A percentile compares a stretch with the other conserved stretches of the same genome.
phyloP scores from a whole-genome alignment of 1,284 basidiomycete species.

The Uromyces viciae-fabae region DNA sequence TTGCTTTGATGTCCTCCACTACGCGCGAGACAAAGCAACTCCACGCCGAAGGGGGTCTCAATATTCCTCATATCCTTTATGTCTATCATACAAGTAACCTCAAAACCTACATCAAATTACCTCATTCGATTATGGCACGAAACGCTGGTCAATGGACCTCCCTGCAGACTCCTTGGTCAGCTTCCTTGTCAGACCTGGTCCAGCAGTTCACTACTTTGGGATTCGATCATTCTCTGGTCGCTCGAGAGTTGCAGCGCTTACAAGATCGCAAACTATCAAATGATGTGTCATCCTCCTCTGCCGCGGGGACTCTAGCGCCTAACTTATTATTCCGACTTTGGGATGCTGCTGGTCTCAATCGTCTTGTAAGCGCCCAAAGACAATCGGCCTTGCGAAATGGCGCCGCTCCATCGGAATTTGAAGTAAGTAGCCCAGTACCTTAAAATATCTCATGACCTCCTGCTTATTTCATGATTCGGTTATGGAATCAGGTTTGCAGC shows the following conservation, averaged over 20 bases:
- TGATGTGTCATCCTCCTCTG: background rate
- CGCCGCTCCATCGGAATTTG: slow-evolving; percentile 10
- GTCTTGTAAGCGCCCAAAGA: background rate
- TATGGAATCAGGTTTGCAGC: background rate
- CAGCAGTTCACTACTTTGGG: slow-evolving; percentile 14
- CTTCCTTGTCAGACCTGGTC: background rate
- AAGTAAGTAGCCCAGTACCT: background rate
- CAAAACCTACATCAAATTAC: slow-evolving; percentile 14
- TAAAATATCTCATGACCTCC: background rate
- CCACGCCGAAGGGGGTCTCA: background rate
- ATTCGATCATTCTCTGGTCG: background rate
- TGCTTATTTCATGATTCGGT: background rate
- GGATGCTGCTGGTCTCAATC: slow-evolving; percentile 31
- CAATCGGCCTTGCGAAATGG: background rate
- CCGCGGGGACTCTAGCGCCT: slow-evolving; percentile 4
- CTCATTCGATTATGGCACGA: background rate
- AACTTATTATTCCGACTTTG: slow-evolving; percentile 27
- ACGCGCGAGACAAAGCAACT: background rate
- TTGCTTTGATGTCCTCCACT: slow-evolving; percentile 4
- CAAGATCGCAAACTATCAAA: background rate
- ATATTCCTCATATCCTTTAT: slow-evolving; percentile 20
- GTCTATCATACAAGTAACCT: slow-evolving; percentile 10
- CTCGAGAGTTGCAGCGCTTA: background rate
- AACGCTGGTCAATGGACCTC: slow-evolving; percentile 1
- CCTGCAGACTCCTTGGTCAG: slow-evolving; percentile 1